Base-by-base conservation (phyloP, 495 filamentous ascomycete species). In the Podospora appendiculata region DNA sequence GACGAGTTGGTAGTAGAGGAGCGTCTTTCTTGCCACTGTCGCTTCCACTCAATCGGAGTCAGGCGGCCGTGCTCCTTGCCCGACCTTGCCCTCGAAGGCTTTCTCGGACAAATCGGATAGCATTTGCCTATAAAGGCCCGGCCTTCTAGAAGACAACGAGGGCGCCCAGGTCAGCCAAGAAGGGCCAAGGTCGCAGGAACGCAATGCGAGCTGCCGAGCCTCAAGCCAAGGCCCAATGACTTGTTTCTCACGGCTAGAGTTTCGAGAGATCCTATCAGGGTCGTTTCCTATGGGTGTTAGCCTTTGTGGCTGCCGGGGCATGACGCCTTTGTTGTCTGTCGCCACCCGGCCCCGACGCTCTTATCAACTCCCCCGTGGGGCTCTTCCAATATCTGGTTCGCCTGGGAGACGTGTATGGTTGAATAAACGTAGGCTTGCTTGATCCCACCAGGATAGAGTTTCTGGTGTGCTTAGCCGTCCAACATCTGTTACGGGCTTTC, bases 401-500 rank as follows among this genome's bases (percentile, higher is more conserved):
- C 25, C 25, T 25, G 2, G 25, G 25, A 2, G 25, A 25, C 5
- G 25, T 25, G 25, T 25, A 25, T 25, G 25, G 25, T 25, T 25
- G 25, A 25, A 25, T 25, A 5, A 5, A 25, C 25, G 25, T 25
- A 5, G 25, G 25, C 25, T 25, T 25, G 25, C 25, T 25, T 25
- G 52, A 41, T 17, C 40, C 41, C 9, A 43, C 36, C 53, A 47
- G 63, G 54, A 64, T 62, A 52, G 36, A 57, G 48, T 49, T 66
- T 58, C 64, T 66, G 59, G 63, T 51, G 17, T 40, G 54, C 63
- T 66, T 66, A 60, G 63, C 59, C 52, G 35, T 34, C 33, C 40
- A 51, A 36, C 48, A 41, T 32, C 34, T 10, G 44, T 14, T 32
- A 48, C 40, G 18, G 36, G 35, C 19, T 43, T 17, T 56, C 41